Evolutionary conservation across 768 basidiomycete species (phyloP).

Genomic region (Favolaschia claudopus): DNA sequence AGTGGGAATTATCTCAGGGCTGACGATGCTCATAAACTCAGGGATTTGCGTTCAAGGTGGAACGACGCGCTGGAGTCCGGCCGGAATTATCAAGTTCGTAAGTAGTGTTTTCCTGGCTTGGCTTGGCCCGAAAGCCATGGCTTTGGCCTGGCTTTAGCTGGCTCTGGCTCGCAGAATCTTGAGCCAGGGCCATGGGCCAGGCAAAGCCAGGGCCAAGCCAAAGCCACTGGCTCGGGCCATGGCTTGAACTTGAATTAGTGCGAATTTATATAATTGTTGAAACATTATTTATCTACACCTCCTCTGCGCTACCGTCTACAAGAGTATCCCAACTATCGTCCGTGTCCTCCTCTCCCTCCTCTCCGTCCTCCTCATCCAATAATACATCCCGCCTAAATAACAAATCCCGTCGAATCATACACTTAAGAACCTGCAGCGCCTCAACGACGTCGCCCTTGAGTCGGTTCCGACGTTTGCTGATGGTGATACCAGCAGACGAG

Average conservation of each 20-base stretch:
- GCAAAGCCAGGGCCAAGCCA: conserved; percentile 21
- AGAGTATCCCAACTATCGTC: conserved; percentile 11
- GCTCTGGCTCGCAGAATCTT: conserved; percentile 29
- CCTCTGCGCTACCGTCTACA: conserved; percentile 14
- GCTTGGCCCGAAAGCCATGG: conserved; percentile 28
- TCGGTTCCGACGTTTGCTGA: conserved; percentile 41
- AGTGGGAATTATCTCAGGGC: too few relatives aligned
- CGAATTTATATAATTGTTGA: background rate
- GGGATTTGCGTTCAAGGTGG: too few relatives aligned
- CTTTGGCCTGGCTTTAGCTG: conserved; percentile 32
- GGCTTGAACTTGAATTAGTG: conserved; percentile 16
- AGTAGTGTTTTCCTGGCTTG: too few relatives aligned
- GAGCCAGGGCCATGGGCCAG: conserved; percentile 17
- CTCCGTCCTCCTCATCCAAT: background rate
- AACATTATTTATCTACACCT: background rate
- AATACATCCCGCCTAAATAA: conserved; percentile 33
- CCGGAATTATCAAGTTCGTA: too few relatives aligned
- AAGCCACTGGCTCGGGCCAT: conserved; percentile 7
- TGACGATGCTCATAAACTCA: too few relatives aligned
- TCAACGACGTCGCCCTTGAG: conserved; percentile 45
- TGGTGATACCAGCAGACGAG: conserved; percentile 47
- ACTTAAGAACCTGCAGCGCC: conserved; percentile 40
- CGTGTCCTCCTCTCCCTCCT: background rate
- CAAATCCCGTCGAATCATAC: conserved; percentile 29
- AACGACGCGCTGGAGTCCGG: too few relatives aligned